Evolutionary conservation across 2,329 filamentous ascomycete species (phyloP).

Genomic region (Plectosphaerella plurivora): DNA sequence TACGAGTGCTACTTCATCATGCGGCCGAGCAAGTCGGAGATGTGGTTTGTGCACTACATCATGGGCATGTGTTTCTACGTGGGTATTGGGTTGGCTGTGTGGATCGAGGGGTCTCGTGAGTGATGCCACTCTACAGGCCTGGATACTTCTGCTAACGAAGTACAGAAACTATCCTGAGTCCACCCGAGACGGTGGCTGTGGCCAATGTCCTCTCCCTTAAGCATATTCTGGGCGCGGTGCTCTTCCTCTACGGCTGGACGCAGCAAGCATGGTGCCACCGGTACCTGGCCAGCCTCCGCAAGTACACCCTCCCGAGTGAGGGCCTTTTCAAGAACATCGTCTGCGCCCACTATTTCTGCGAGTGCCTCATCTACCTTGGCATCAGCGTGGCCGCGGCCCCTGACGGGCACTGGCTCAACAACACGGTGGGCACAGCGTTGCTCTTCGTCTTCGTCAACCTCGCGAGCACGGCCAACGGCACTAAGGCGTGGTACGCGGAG

Average conservation of each 20-base stretch:
- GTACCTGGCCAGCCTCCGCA: constrained; percentile 66
- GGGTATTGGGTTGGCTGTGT: constrained; percentile 68
- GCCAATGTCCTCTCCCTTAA: constrained; percentile 15
- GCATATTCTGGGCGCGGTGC: constrained; percentile 48
- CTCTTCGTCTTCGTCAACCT: constrained; percentile 76
- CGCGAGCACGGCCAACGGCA: constrained; percentile 73
- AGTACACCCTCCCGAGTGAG: constrained; percentile 76
- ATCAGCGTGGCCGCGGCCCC: constrained; percentile 73
- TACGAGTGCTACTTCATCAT: constrained; percentile 67
- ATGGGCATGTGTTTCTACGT: constrained; percentile 77
- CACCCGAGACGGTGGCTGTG: background rate
- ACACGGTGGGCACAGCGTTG: constrained; percentile 65
- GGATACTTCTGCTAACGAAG: constrained; percentile 5
- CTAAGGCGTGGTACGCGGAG: constrained; percentile 70
- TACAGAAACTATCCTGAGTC: constrained; percentile 26
- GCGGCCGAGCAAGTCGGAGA: constrained; percentile 66
- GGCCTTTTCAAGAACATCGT: constrained; percentile 69
- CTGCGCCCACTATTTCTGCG: constrained; percentile 88
- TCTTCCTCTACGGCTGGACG: constrained; percentile 66
- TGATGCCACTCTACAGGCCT: background rate
- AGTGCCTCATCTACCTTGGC: constrained; percentile 79
- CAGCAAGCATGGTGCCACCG: constrained; percentile 72
- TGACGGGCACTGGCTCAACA: constrained; percentile 59
- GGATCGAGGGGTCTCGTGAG: constrained; percentile 74
- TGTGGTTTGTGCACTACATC: constrained; percentile 83